Base-by-base conservation (phyloP, 208 protist genomes). In the Crithidia thermophila region DNA sequence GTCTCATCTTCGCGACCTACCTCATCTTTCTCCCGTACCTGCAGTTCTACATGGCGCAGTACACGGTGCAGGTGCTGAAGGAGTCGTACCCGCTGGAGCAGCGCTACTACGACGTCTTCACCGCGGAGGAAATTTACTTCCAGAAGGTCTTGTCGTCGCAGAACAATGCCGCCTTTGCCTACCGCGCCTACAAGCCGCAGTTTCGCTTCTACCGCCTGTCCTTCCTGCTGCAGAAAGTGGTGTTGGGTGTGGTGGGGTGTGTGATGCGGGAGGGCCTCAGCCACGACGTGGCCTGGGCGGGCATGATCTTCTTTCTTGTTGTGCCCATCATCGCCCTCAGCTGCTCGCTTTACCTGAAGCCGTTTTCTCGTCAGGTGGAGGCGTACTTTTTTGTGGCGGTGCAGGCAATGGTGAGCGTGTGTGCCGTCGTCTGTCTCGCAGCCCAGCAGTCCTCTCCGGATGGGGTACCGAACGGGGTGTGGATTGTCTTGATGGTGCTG, bases 21-120 rank as follows among this genome's bases (percentile, higher is more conserved):
- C 51, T 85, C 1, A 33, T 87, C 33, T 67, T 80, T 18, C 58
- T 90, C 31, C 88, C 85, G 5, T 59, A 82, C 50, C 61, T 91
- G 64, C 79, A 90, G 46, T 68, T 84, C 28, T 53, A 80, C 39
- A 51, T 90, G 14, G 72, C 84, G 28, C 68, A 79, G 47, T 79
- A 77, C 36, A 70, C 78, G 7, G 78, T 79, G 7, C 75, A 69
- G 8, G 70, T 88, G 33, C 49, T 94, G 30, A 75, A 75, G 30
- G 65, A 80, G 10, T 82, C 84, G 10, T 94, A 87, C 58, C 85
- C 85, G 20, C 67, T 94, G 11, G 77, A 88, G 66, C 81, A 71
- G 27, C 81, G 85, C 34, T 74, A 83, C 23, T 55, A 75, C 40
- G 84, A 89, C 55, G 70, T 81, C 45, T 86, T 88, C 55, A 82